Conservation (phyloP, 2,329 filamentous ascomycete species). For the Monilinia vaccinii-corymbosi region DNA sequence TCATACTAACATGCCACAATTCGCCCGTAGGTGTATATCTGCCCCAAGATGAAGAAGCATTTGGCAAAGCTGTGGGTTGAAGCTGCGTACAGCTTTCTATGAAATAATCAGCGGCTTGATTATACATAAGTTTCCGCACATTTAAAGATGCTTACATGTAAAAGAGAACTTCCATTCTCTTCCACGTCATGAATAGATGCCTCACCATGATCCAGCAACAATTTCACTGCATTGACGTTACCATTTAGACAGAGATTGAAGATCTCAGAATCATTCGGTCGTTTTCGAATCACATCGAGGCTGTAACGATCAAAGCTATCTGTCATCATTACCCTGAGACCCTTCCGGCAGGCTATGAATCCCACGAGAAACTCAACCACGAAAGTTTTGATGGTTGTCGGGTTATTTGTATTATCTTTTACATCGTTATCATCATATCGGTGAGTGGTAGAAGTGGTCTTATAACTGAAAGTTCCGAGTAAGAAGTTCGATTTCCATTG, state of each 20-base stretch:
- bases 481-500: background rate
- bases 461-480: background rate
- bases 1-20: fast-evolving
- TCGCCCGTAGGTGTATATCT: background rate
- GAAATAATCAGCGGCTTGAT: background rate
- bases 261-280: background rate
- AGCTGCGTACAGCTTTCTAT: fast-evolving
- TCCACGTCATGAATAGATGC: constrained; percentile 12
- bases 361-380: background rate
- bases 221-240: constrained; percentile 1
- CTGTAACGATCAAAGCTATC: background rate
- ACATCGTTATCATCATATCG: background rate
- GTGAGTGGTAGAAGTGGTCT: background rate
- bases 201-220: constrained; percentile 2
- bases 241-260: background rate
- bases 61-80: background rate
- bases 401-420: background rate
- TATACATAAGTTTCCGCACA: fast-evolving
- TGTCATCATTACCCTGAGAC: background rate
- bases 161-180: background rate
- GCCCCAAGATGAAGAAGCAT: background rate
- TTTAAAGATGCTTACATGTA: constrained; percentile 3
- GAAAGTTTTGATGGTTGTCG: background rate
- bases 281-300: background rate
- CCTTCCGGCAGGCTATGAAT: background rate